Conservation (phyloP, 345 rosid genomes). For the Psidium friedrichsthalianum region DNA sequence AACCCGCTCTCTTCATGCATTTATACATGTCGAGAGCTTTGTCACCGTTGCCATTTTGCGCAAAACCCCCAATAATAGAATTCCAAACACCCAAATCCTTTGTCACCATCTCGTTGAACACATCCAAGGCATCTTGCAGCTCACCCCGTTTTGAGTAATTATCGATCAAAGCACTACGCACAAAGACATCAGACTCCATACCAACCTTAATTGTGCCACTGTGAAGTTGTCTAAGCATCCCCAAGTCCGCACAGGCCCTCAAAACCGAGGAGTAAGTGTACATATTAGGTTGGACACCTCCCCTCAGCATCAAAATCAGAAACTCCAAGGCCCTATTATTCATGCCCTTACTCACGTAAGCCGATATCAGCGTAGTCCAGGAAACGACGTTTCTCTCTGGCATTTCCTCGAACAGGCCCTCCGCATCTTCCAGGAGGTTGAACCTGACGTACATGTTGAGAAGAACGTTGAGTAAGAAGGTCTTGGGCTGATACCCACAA, state of each 20-base stretch:
- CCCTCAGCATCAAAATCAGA: slow-evolving; percentile 37
- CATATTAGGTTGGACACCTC: slow-evolving; percentile 52
- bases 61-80: slow-evolving; percentile 59
- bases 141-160: slow-evolving; percentile 50
- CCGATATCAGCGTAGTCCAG: slow-evolving; percentile 74
- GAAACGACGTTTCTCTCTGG: slow-evolving; percentile 26
- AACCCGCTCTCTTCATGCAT: slow-evolving; percentile 51
- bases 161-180: slow-evolving; percentile 64
- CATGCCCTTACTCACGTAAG: slow-evolving; percentile 23
- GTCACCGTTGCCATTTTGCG: slow-evolving; percentile 49
- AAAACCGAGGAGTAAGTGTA: slow-evolving; percentile 55
- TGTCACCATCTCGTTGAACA: slow-evolving; percentile 48
- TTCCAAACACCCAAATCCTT: slow-evolving; percentile 68
- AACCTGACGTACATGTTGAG: slow-evolving; percentile 49
- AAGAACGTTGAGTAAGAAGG: slow-evolving; percentile 33
- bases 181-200: slow-evolving; percentile 51
- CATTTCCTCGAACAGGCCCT: slow-evolving; percentile 25
- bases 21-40: slow-evolving; percentile 50
- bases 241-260: slow-evolving; percentile 33
- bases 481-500: slow-evolving; percentile 27
- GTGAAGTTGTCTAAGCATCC: slow-evolving; percentile 41
- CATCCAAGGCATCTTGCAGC: slow-evolving; percentile 20
- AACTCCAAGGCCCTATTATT: slow-evolving; percentile 11
- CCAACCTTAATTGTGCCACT: slow-evolving; percentile 42
- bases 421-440: slow-evolving; percentile 26